Evolutionary conservation across 495 filamentous ascomycete genomes (phyloP), one percentile per base, ranked within the genome.

Genomic region (Pseudevernia furfuracea): DNA sequence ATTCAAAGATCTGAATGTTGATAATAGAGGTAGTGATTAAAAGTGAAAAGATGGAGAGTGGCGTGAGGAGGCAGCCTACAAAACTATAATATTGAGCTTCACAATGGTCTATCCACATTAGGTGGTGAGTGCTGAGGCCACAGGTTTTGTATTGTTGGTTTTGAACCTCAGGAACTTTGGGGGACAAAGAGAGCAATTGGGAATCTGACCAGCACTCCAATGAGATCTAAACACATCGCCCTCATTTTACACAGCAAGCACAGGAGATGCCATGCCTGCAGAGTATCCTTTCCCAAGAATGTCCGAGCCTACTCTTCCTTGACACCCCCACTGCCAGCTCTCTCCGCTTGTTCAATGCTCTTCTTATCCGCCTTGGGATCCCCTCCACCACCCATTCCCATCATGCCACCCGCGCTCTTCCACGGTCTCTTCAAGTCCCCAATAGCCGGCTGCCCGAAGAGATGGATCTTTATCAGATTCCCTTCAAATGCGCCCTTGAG

Each of bases 361-460:
- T 96, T 96, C 89, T 96, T 96, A 76, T 98, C 94, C 75, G 88
- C 92, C 81, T 94, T 92, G 69, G 87, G 81, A 62, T 89, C 82
- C 36, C 84, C 87, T 70, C 81, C 79, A 11, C 82, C 84, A 59
- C 81, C 82, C 75, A 84, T 80, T 68, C 82, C 82, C 89, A 96
- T 89, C 71, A 96, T 82, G 46, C 93, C 92, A 65, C 84, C 86
- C 59, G 82, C 75, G 60, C 82, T 81, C 88, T 98, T 98, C 87
- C 92, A 98, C 68, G 94, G 94, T 64, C 94, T 84, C 84, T 92
- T 91, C 67, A 97, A 83, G 63, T 98, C 94, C 36, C 93, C 94
- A 61, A 79, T 83, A 23, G 94, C 93, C n/a, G 94, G 86, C 77
- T 94, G 80, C 67, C 94, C 94, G 66, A 91, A 87, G 52, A 98